phyloP scores from a whole-genome alignment of 2,329 filamentous ascomycete species.

The Orbilia oligospora region DNA sequence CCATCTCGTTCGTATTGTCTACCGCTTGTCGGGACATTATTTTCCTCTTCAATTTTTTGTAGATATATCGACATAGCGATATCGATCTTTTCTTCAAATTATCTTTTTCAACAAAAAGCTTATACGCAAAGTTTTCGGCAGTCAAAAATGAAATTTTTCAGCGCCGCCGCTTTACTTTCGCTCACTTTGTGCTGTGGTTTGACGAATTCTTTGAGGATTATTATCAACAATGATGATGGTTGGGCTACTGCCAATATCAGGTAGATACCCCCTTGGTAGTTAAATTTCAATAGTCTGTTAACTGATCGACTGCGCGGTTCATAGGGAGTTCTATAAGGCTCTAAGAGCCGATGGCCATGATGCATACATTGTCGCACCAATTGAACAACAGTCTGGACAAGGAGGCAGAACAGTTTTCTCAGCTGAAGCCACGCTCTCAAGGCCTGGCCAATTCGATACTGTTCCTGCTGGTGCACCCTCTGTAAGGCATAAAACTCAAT shows the following conservation, averaged over 20 bases:
- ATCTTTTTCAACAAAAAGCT: not conserved
- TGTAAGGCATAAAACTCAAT: slow-evolving; percentile 62
- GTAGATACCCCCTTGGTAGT: slow-evolving; percentile 16
- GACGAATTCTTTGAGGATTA: slow-evolving; percentile 39
- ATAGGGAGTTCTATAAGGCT: slow-evolving; percentile 67
- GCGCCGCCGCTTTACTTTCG: slow-evolving; percentile 8
- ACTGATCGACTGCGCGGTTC: slow-evolving; percentile 29
- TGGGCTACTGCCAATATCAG: slow-evolving; percentile 68
- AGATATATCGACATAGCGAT: not conserved
- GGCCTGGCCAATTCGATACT: slow-evolving; percentile 69
- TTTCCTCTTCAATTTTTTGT: not conserved
- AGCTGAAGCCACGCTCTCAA: slow-evolving; percentile 67
- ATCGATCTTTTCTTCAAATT: not conserved
- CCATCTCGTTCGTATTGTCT: not conserved
- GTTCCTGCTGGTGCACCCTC: slow-evolving; percentile 70
- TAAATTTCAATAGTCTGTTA: not conserved
- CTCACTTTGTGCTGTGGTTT: slow-evolving; percentile 25
- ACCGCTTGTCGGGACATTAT: not conserved
- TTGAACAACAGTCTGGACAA: slow-evolving; percentile 69
- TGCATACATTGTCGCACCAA: slow-evolving; percentile 68
- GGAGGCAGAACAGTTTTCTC: slow-evolving; percentile 69
- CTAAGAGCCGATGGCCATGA: slow-evolving; percentile 67
- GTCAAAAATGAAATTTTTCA: slow-evolving; percentile 41
- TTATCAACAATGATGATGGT: slow-evolving; percentile 67
- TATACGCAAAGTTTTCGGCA: slow-evolving; percentile 20